Conservation (phyloP, 768 basidiomycete species). For the Clavaria fumosa region DNA sequence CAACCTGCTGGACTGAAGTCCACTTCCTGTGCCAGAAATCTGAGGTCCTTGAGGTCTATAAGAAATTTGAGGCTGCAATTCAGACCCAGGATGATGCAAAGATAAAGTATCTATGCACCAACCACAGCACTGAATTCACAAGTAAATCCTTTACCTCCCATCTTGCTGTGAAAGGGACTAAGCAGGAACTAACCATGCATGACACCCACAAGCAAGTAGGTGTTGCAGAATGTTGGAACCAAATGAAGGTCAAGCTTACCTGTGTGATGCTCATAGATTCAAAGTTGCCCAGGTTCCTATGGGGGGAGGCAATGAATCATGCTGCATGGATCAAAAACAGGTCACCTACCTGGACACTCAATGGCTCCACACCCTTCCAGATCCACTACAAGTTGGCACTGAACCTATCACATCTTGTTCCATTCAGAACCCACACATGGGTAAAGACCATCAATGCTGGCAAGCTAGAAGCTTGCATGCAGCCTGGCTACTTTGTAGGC, state of each 20-base stretch:
- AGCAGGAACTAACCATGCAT: constrained; percentile 12
- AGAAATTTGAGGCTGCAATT: no score
- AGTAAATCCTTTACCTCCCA: constrained; percentile 11
- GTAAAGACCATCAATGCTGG: no score
- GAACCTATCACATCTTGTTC: no score
- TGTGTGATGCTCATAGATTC: constrained; percentile 11
- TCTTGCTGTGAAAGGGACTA: constrained; percentile 11
- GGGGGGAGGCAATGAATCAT: constrained; percentile 14
- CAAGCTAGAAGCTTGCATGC: no score
- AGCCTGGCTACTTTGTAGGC: no score
- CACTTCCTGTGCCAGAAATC: no score
- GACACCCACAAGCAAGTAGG: constrained; percentile 17
- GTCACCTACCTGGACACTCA: constrained; percentile 11
- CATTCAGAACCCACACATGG: no score
- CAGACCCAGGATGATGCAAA: no score
- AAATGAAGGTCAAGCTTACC: constrained; percentile 11
- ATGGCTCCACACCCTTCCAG: no score
- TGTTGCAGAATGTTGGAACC: constrained; percentile 15
- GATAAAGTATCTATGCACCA: constrained; percentile 9
- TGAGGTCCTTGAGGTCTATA: no score
- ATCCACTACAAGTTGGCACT: no score
- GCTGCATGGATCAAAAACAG: constrained; percentile 13
- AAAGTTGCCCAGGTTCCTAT: constrained; percentile 13
- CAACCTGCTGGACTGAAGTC: no score
- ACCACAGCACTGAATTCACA: constrained; percentile 17